A percentile compares a stretch with the other conserved stretches of the same genome.
Evolutionary conservation across 192 early-diverging fungal genomes (phyloP).

Genomic region (Rhizoclosmatium sp.): DNA sequence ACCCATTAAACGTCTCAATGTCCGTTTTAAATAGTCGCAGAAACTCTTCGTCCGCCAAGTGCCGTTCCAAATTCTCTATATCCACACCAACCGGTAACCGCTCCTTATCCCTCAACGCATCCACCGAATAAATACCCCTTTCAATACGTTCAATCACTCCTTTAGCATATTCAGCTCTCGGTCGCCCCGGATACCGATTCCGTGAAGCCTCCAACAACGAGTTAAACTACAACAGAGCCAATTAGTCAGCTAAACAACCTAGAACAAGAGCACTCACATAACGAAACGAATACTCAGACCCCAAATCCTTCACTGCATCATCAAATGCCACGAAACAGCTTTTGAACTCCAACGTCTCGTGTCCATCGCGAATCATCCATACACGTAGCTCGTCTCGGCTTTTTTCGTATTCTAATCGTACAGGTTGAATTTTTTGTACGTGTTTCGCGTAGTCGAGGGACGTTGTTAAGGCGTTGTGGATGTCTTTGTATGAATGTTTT

Average conservation of each 20-base stretch:
- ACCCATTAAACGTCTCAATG: conserved; percentile 22
- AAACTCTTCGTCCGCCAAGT: conserved; percentile 45
- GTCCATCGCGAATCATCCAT: conserved; percentile 25
- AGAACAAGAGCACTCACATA: conserved; percentile 32
- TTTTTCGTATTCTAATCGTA: background rate
- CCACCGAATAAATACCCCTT: conserved; percentile 33
- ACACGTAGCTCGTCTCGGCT: background rate
- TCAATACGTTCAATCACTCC: conserved; percentile 26
- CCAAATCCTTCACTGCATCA: conserved; percentile 38
- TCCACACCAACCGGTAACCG: conserved; percentile 47
- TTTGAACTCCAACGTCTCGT: conserved; percentile 44
- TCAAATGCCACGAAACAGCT: conserved; percentile 47
- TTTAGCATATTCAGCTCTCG: conserved; percentile 20
- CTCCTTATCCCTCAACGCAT: conserved; percentile 38
- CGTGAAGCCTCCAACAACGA: conserved; percentile 5
- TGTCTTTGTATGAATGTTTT: conserved; percentile 21
- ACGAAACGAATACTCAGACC: background rate
- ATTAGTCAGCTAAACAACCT: conserved; percentile 15
- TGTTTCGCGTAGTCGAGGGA: conserved; percentile 42
- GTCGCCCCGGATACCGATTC: background rate
- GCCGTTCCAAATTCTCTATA: conserved; percentile 43
- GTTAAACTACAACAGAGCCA: conserved; percentile 1
- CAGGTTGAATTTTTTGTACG: background rate
- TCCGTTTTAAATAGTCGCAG: conserved; percentile 41
- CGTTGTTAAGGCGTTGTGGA: conserved; percentile 41